Evolutionary conservation across 805 yeast species (phyloP).

Genomic region (Nadsonia fulvescens): DNA sequence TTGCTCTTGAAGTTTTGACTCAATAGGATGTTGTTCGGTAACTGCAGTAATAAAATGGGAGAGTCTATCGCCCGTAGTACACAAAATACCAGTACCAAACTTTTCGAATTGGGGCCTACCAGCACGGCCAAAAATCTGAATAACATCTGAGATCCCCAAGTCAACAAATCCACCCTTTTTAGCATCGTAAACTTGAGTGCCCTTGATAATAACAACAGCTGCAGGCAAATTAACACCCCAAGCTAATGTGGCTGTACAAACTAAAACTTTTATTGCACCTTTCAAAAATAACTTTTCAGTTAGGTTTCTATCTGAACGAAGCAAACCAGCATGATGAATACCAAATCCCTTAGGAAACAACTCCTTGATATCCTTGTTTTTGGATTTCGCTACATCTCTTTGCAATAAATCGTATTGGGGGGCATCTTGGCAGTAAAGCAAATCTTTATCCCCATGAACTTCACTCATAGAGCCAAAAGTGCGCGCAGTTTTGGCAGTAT

Average conservation of each 20-base stretch:
- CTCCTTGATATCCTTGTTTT: slow-evolving; percentile 66
- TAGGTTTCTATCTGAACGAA: slow-evolving; percentile 73
- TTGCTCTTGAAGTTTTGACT: slow-evolving; percentile 59
- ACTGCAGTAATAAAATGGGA: slow-evolving; percentile 80
- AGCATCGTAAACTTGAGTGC: slow-evolving; percentile 89
- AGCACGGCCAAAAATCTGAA: slow-evolving; percentile 97
- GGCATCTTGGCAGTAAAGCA: slow-evolving; percentile 39
- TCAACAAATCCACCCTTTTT: slow-evolving; percentile 90
- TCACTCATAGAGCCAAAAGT: slow-evolving; percentile 53
- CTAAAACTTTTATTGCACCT: slow-evolving; percentile 76
- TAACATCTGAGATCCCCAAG: slow-evolving; percentile 87
- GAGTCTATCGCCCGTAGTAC: slow-evolving; percentile 64
- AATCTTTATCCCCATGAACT: slow-evolving; percentile 33
- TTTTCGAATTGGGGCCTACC: slow-evolving; percentile 95
- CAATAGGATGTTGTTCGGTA: slow-evolving; percentile 93
- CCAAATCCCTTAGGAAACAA: slow-evolving; percentile 74
- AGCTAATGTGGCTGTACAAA: slow-evolving; percentile 94
- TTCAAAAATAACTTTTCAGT: slow-evolving; percentile 72
- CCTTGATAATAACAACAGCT: slow-evolving; percentile 89
- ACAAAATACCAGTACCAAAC: slow-evolving; percentile 80
- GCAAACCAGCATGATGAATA: slow-evolving; percentile 94
- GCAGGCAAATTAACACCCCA: slow-evolving; percentile 99
- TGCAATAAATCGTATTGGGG: slow-evolving; percentile 17
- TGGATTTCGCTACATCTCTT: slow-evolving; percentile 51
- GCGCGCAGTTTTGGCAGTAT: slow-evolving; percentile 70